Evolutionary conservation across 75 land plant genomes (phyloP), one percentile per base, ranked within the genome.

Genomic region (Sequoia sempervirens): DNA sequence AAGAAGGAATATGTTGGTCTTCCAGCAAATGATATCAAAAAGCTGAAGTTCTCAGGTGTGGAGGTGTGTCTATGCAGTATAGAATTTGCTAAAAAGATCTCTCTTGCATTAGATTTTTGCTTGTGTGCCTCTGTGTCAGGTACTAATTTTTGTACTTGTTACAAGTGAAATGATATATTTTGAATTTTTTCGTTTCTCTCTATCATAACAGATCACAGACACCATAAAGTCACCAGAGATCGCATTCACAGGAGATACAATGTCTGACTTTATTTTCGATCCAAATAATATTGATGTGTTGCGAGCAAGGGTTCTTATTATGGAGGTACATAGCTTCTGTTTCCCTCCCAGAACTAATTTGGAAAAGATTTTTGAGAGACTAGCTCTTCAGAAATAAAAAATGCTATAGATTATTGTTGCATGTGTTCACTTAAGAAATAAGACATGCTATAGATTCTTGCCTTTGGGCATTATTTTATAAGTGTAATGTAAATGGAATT

Each of bases 201-300:
- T 37, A 17, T 38, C 66, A 80, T 82, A 12, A 75, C 80, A 97
- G 99, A 96, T 97, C 80, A 92, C 96, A 85, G 89, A 96, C 84
- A 90, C 86, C 8, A 87, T 91, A 64, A 87, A 90, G 86, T 87
- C 89, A 54, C 95, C 99, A 83, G 99, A 97, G 85, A 91, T 97
- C 72, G 98, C 99, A n/a, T 97, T 97, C 76, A 97, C 94, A 32
- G 94, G 94, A 83, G 94, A 93, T 82, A 93, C 94, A 75, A 92
- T 84, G 64, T 85, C 91, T 47, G 94, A 93, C 76, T 93, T 93
- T 73, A 90, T 93, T 23, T 64, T 84, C 8, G 93, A 93, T 47
- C 88, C 91, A 38, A 85, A 82, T 17, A 93, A 92, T 86, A 72
- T 81, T 69, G 94, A 93, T 90, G 94, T 83, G 43, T 46, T 93